A percentile compares a stretch with the other conserved stretches of the same genome.
Conservation (phyloP, 2,329 filamentous ascomycete species). For the Rutstroemia sp. region DNA sequence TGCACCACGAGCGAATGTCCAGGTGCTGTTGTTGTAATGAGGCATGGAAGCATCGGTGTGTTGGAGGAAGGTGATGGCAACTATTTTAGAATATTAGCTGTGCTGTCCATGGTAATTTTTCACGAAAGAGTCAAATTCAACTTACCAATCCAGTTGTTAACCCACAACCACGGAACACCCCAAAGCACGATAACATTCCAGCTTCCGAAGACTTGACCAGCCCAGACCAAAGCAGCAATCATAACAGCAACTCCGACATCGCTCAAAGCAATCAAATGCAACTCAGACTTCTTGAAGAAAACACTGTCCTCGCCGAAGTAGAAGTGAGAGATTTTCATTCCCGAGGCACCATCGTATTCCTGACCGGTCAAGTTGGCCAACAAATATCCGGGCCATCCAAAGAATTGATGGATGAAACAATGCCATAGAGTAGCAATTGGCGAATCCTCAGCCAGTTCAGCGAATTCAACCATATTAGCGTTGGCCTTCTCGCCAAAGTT, state of each 20-base stretch:
- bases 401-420: constrained; percentile 53
- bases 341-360: constrained; percentile 25
- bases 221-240: constrained; percentile 42
- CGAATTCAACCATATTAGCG: constrained; percentile 32
- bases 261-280: constrained; percentile 47
- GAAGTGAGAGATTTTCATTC: constrained; percentile 29
- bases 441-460: constrained; percentile 55
- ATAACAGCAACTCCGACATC: constrained; percentile 52
- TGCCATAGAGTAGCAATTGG: constrained; percentile 48
- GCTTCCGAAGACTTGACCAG: constrained; percentile 44
- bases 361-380: constrained; percentile 43
- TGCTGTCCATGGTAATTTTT: too few species aligned
- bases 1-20: constrained; percentile 57
- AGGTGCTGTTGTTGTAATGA: constrained; percentile 50
- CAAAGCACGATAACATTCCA: constrained; percentile 53
- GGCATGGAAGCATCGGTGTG: constrained; percentile 53
- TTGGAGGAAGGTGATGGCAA: constrained; percentile 69
- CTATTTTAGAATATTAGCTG: constrained; percentile 31
- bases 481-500: constrained; percentile 25
- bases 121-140: constrained; percentile 8
- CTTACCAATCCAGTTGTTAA: constrained; percentile 62
- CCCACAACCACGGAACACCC: constrained; percentile 59
- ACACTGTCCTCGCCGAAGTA: constrained; percentile 56
- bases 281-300: constrained; percentile 52
- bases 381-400: constrained; percentile 59